Conservation (phyloP, 768 basidiomycete genomes). For the Erythrobasidium yunnanense region DNA sequence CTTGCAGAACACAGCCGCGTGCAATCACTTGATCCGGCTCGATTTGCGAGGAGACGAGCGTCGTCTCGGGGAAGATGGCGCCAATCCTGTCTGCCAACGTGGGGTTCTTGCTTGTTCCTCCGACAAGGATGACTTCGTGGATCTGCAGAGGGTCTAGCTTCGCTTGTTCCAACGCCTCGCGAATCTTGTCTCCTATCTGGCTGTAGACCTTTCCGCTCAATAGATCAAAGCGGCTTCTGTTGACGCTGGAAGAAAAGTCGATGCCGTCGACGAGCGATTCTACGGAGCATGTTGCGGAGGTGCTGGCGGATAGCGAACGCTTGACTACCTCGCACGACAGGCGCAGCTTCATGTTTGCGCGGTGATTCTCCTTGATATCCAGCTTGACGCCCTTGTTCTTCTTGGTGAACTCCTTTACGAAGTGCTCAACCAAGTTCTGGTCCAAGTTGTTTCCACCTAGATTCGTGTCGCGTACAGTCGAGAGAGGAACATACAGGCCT, state of each 20-base stretch:
- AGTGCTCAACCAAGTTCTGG: slow-evolving; percentile 73
- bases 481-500: slow-evolving; percentile 58
- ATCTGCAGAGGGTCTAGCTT: slow-evolving; percentile 43
- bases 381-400: slow-evolving; percentile 72
- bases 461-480: slow-evolving; percentile 46
- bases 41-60: slow-evolving; percentile 42
- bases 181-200: slow-evolving; percentile 39
- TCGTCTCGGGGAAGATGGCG: slow-evolving; percentile 42
- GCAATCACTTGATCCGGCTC: slow-evolving; percentile 46
- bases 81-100: slow-evolving; percentile 42
- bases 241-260: slow-evolving; percentile 67
- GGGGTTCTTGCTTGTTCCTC: slow-evolving; percentile 45
- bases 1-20: slow-evolving; percentile 44
- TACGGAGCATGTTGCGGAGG: slow-evolving; percentile 79
- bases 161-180: slow-evolving; percentile 39
- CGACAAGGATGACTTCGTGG: slow-evolving; percentile 45
- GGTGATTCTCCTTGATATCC: slow-evolving; percentile 57
- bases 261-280: slow-evolving; percentile 87
- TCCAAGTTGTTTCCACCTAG: slow-evolving; percentile 66
- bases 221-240: slow-evolving; percentile 46
- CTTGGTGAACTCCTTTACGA: slow-evolving; percentile 91
- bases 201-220: slow-evolving; percentile 40
- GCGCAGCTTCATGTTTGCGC: slow-evolving; percentile 84
- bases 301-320: slow-evolving; percentile 74
- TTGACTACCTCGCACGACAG: slow-evolving; percentile 91